Evolutionary conservation across 2,329 filamentous ascomycete species (phyloP), one percentile per base, ranked within the genome.

Genomic region (Paramyrothecium sp.): DNA sequence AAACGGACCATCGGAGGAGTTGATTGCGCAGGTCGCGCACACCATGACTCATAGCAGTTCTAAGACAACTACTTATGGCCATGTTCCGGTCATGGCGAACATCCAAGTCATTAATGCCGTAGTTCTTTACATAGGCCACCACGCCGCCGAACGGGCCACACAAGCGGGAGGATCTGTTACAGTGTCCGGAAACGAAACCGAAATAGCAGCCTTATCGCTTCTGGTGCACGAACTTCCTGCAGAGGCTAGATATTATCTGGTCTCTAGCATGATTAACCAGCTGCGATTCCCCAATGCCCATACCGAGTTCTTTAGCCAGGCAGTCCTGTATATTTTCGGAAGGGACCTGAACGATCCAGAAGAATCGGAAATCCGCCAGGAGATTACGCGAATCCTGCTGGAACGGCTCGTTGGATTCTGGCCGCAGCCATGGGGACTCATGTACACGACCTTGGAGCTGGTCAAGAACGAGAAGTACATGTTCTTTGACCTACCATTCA

Each of bases 401-500:
- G 95, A 99, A 80, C 87, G 95, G 52, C 80, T 97, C 51, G 85
- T 96, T 58, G 90, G 92, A 21, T 92, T 91, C 72, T 92, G 93
- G 77, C 94, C 94, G 54, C 94, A 98, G 71, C 94, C 96, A 19
- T 98, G 94, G 94, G 96, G 96, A 13, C 78, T 99, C 48, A 88
- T 97, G 71, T 88, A 93, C 61, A 94, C 92, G 38, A 83, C 96
- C 60, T 78, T 95, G 61, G 95, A 98, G 77, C 83, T 99, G 57
- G 81, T 96, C 64, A 96, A 96, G 80, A 97, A 96, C 71, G 88
- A 90, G 55, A 91, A 88, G 69, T 96, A 94, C 73, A 87, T 87
- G 69, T 96, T 99, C 80, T 98, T 96, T 79, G 91, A 95, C 53
- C 81, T 97, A 63, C 90, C 91, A 23, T 97, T 96, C 67, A 90